These are phyloP conservation scores for Pulveroboletus sp. DNA, from an alignment of 768 basidiomycete species.

Conservation along the genomic window DNA sequence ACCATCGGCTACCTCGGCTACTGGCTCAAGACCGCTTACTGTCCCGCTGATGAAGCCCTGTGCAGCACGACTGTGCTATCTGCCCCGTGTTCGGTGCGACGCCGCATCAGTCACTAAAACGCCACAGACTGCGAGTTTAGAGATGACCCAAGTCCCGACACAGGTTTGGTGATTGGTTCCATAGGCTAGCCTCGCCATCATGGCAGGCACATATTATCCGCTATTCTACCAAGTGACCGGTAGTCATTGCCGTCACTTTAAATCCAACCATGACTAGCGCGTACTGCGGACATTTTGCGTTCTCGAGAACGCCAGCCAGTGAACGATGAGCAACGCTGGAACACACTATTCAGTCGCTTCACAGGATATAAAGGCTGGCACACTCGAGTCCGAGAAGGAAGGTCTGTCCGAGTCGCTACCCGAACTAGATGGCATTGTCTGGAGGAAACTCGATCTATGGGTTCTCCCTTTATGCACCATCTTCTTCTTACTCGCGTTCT, in stretches of 20 bases:
- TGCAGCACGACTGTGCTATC: too few species aligned
- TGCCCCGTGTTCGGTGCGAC: too few species aligned
- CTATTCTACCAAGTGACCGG: not conserved
- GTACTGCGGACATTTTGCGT: not conserved
- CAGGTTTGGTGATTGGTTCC: not conserved
- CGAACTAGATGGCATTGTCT: conserved; percentile 39
- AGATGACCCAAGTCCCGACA: too few species aligned
- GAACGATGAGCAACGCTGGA: not conserved
- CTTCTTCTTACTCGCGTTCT: conserved; percentile 49
- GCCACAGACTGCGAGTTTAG: too few species aligned
- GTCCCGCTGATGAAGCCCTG: too few species aligned
- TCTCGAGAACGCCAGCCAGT: not conserved
- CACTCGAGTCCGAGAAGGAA: not conserved
- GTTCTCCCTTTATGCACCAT: conserved; percentile 48
- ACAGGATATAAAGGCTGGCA: conserved; percentile 2
- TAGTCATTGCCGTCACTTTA: not conserved
- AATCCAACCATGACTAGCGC: not conserved
- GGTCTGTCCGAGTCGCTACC: conserved; percentile 6
- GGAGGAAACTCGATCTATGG: conserved; percentile 48
- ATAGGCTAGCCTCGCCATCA: too few species aligned
- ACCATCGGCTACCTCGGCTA: too few species aligned
- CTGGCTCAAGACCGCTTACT: too few species aligned
- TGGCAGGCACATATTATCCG: too few species aligned
- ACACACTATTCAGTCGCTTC: not conserved
- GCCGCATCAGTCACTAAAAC: too few species aligned